Conservation (phyloP, 768 basidiomycete genomes). For the Podaxis pistillaris region DNA sequence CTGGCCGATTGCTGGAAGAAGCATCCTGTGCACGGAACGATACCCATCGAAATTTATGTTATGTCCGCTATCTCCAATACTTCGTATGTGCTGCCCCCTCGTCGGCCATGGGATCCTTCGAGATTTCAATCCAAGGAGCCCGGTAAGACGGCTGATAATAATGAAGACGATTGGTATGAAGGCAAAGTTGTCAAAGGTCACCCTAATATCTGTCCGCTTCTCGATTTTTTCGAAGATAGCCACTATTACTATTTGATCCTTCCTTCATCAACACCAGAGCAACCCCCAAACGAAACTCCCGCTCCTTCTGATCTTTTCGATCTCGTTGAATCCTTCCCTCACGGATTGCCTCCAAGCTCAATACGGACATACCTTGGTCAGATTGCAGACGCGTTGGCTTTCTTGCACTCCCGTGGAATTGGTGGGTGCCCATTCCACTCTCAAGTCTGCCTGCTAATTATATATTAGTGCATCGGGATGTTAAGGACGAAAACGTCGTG, state of each 20-base stretch:
- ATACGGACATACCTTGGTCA: conserved; percentile 89
- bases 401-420: conserved; percentile 89
- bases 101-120: conserved; percentile 82
- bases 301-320: conserved; percentile 90
- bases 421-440: conserved; percentile 45
- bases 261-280: conserved; percentile 69
- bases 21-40: conserved; percentile 91
- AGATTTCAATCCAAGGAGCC: conserved; percentile 30
- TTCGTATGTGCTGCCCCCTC: conserved; percentile 73
- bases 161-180: conserved; percentile 58
- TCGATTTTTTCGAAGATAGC: conserved; percentile 96
- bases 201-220: conserved; percentile 90
- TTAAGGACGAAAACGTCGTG: conserved; percentile 97
- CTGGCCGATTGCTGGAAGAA: conserved; percentile 99
- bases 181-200: conserved; percentile 80
- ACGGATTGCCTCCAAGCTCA: conserved; percentile 73
- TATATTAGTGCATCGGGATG: conserved; percentile 83
- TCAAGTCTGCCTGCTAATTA: conserved; percentile 10
- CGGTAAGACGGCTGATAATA: conserved; percentile 15
- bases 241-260: conserved; percentile 96
- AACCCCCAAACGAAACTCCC: conserved; percentile 45
- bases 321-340: conserved; percentile 85
- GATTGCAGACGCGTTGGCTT: conserved; percentile 86
- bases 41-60: conserved; percentile 96
- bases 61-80: conserved; percentile 88